Evolutionary conservation across 345 rosid genomes (phyloP).

Genomic region (Hibiscus tridactylites): DNA sequence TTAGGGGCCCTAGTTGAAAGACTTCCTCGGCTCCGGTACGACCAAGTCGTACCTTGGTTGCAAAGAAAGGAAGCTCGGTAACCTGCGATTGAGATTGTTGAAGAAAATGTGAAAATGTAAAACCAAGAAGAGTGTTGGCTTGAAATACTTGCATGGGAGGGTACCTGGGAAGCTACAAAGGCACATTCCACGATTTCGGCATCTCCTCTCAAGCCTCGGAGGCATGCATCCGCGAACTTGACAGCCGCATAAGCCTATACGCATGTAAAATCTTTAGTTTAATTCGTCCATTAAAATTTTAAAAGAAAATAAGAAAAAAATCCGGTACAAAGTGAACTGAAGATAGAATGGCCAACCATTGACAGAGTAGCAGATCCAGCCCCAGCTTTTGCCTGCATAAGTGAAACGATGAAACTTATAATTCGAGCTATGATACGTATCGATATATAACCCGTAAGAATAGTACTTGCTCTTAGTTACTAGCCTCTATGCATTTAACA

Average conservation of each 20-base stretch:
- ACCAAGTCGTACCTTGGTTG: constrained; percentile 67
- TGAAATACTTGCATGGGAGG: background rate
- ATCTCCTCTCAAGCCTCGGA: constrained; percentile 70
- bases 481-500: background rate
- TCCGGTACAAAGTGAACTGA: background rate
- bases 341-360: constrained; percentile 40
- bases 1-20: constrained; percentile 61
- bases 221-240: constrained; percentile 79
- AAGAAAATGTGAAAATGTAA: background rate
- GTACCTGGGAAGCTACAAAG: constrained; percentile 55
- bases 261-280: constrained; percentile 2
- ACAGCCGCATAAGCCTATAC: constrained; percentile 77
- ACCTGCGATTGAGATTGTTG: constrained; percentile 29
- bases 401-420: background rate
- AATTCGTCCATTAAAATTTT: background rate
- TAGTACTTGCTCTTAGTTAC: background rate
- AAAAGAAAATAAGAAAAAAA: background rate
- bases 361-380: constrained; percentile 79
- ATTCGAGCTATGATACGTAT: background rate
- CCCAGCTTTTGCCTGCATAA: constrained; percentile 71
- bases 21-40: constrained; percentile 66
- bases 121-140: background rate
- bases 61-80: constrained; percentile 75
- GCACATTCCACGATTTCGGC: constrained; percentile 55
- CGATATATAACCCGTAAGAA: background rate